Percentiles rank a stretch among this genome's conserved stretches.
Evolutionary conservation across 1,284 basidiomycete species (phyloP).

Genomic region (Laetiporus sulphureus): DNA sequence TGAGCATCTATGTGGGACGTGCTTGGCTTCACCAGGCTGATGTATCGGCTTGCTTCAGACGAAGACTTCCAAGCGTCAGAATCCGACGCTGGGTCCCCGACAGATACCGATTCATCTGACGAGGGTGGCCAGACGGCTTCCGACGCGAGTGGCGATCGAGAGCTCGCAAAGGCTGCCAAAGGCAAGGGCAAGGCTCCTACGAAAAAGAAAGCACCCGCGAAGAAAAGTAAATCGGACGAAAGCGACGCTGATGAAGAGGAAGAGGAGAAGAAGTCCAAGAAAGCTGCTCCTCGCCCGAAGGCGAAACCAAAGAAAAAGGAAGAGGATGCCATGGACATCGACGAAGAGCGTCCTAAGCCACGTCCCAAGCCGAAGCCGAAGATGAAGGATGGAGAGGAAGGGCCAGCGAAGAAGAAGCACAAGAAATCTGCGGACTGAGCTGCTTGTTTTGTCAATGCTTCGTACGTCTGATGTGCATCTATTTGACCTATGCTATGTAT

Average conservation of each 20-base stretch:
- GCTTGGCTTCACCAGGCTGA: neutral
- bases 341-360: constrained; percentile 34
- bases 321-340: constrained; percentile 35
- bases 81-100: constrained; percentile 81
- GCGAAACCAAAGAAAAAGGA: constrained; percentile 37
- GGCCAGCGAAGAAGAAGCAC: constrained; percentile 66
- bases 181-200: constrained; percentile 35
- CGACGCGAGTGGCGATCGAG: constrained; percentile 69
- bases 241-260: constrained; percentile 31
- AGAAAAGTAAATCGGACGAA: constrained; percentile 25
- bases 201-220: constrained; percentile 33
- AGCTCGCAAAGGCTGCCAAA: constrained; percentile 45
- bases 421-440: constrained; percentile 35
- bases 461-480: too few relatives aligned
- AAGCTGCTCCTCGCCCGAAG: constrained; percentile 27
- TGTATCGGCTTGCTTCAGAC: constrained; percentile 28
- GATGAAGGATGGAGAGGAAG: constrained; percentile 41
- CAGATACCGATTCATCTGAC: constrained; percentile 63
- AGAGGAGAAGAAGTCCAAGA: constrained; percentile 30
- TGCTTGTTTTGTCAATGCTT: neutral
- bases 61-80: constrained; percentile 88
- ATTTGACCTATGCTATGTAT: too few relatives aligned
- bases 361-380: constrained; percentile 44
- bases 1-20: constrained; percentile 33
- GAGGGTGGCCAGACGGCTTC: constrained; percentile 77